Evolutionary conservation across 2,329 filamentous ascomycete species (phyloP).

Genomic region (Lasiodiplodia sp.): DNA sequence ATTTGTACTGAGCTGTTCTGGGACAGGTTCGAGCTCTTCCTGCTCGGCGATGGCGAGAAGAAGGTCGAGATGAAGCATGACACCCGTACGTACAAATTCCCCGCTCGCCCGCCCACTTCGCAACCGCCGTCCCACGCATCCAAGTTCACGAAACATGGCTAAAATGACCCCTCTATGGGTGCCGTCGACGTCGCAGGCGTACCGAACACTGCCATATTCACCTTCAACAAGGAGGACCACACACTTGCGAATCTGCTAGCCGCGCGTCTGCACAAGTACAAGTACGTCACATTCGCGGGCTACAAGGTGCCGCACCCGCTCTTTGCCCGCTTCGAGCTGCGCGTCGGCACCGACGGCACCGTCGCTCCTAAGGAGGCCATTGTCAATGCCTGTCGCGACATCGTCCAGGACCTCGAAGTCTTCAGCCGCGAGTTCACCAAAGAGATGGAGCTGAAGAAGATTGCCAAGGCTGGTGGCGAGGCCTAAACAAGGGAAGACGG

Average conservation of each 20-base stretch:
- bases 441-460: constrained; percentile 88
- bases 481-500: constrained; percentile 4
- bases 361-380: constrained; percentile 90
- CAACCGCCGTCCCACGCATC: background rate
- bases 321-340: constrained; percentile 67
- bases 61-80: constrained; percentile 90
- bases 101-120: constrained; percentile 14
- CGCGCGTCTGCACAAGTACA: constrained; percentile 82
- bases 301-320: constrained; percentile 73
- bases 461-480: constrained; percentile 57
- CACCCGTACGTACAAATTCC: constrained; percentile 70
- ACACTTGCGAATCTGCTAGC: constrained; percentile 90
- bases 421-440: constrained; percentile 89
- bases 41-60: constrained; percentile 87
- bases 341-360: constrained; percentile 89
- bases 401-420: constrained; percentile 81
- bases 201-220: constrained; percentile 93
- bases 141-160: background rate
- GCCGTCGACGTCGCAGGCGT: constrained; percentile 66
- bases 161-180: background rate
- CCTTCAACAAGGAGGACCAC: constrained; percentile 96
- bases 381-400: constrained; percentile 77
- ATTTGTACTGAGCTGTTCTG: constrained; percentile 32
- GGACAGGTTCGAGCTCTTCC: constrained; percentile 87
- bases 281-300: constrained; percentile 85